Evolutionary conservation across 179 eudicot species (phyloP), one percentile per base, ranked within the genome.

Genomic region (Nepenthes alata): DNA sequence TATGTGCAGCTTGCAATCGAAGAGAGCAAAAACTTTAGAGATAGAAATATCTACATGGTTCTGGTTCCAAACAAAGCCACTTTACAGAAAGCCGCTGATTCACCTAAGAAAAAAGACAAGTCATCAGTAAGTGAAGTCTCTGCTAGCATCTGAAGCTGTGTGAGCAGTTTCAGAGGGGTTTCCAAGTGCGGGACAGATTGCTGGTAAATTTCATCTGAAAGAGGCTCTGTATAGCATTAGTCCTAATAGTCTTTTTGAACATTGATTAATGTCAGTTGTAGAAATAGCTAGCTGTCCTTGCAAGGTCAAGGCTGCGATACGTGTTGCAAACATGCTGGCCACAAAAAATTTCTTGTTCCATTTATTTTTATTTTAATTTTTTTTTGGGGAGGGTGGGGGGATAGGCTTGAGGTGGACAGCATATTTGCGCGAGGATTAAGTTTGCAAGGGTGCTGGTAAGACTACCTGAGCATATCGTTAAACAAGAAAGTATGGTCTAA

Each of bases 11-110:
- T 93, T 72, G 96, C 87, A 37, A 54, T 69, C 0, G 88, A 85
- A 75, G 98, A 93, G 67, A 71, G 75, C 71, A 81, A 89, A 63
- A 85, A 72, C 74, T 93, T 90, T 58, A 72, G 74, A 0, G 95
- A 81, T 41, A 75, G 86, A 67, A 76, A 73, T 61, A 77, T 87
- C 58, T 83, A 55, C 47, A 69, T 85, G 61, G 71, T 90, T 57
- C 67, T 87, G 77, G 64, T 74, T 57, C 98, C 98, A 10, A 93
- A 89, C 70, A 89, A 87, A 75, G 81, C 73, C 6, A 47, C 65
- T 66, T 56, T 60, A 58, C 96, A 74, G 74, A 89, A 87, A 70
- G 58, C 78, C 57, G 81, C 66, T 56, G 95, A 85, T 52, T 39
- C 71, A 13, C 85, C 85, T 12, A 82, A 80, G 79, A 81, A 81